phyloP scores from a whole-genome alignment of 768 basidiomycete species.

The Rhizopogon sp. region DNA sequence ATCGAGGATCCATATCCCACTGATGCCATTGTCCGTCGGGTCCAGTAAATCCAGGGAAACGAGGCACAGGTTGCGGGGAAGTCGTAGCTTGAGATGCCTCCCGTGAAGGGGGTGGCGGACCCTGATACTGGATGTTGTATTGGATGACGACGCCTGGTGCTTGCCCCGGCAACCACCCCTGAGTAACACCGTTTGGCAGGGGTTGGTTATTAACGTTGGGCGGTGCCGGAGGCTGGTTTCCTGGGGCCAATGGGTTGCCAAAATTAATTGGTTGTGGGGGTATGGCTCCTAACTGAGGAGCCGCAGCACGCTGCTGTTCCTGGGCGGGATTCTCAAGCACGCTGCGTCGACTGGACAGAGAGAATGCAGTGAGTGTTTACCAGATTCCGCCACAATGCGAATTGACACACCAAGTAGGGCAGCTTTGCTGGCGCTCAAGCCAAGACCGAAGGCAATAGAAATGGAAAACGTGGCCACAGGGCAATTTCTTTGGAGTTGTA shows the following conservation, averaged over 20 bases:
- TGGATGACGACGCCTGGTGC: constrained; percentile 52
- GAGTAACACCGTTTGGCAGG: constrained; percentile 27
- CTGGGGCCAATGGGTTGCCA: constrained; percentile 20
- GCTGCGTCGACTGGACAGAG: constrained; percentile 56
- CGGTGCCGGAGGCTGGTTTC: constrained; percentile 14
- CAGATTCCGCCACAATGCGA: not conserved
- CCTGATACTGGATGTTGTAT: constrained; percentile 60
- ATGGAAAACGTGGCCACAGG: constrained; percentile 97
- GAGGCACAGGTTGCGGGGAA: constrained; percentile 42
- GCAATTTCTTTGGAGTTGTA: constrained; percentile 93
- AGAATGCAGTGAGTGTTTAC: constrained; percentile 6
- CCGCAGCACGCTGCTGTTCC: constrained; percentile 24
- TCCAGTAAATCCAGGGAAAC: constrained; percentile 58
- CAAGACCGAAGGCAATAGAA: constrained; percentile 96
- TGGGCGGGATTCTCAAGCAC: constrained; percentile 53
- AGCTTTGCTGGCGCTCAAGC: constrained; percentile 98
- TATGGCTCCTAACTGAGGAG: constrained; percentile 21
- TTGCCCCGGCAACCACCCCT: constrained; percentile 30
- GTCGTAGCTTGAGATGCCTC: constrained; percentile 12
- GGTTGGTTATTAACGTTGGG: constrained; percentile 44
- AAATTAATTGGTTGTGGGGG: constrained; percentile 28
- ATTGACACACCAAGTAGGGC: constrained; percentile 86
- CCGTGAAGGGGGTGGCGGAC: constrained; percentile 18
- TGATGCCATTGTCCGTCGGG: constrained; percentile 63
- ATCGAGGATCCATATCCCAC: constrained; percentile 44